Base-by-base conservation (phyloP, 495 filamentous ascomycete genomes). In the Xylaria cubensis region DNA sequence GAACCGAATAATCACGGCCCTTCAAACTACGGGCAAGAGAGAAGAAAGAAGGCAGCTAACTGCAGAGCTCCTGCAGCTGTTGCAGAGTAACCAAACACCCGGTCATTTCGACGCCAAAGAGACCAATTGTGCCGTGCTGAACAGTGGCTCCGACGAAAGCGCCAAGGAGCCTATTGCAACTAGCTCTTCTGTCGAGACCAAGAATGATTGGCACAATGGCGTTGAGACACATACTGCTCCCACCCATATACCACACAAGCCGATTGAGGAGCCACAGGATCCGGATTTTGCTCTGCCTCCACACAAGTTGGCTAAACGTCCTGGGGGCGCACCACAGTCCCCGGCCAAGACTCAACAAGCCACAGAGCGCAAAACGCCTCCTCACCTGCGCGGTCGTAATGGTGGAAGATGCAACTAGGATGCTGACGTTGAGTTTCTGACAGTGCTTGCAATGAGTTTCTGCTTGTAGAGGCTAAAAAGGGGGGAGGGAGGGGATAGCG, bases 351-450 rank as follows among this genome's bases (percentile, higher is more conserved):
- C 19, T 61, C 58, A 61, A 12, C 32, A 21, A 19, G 19, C 34
- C 19, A 39, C n/a, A 10, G 32, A n/a, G 12, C 58, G 58, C n/a
- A 61, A 61, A 12, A 66, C 46, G 1, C 64, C 46, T 29, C 64
- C 64, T 36, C 64, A 66, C 39, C 24, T 66, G 19, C 64, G 64
- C 24, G 64, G 64, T 48, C 39, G 19, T 48, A 4, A 24, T 48
- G 13, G 61, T 9, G 15, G 19, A 51, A 53, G 32, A 66, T 29
- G 64, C 32, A 24, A 19, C 29, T 66, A 51, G 17, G 17, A 46
- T 39, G 12, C 21, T 53, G 26, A 17, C 32, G n/a, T 34, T 7
- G 41, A 48, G 21, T 34, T 64, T 61, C 19, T 64, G 39, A 12
- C 26, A 24, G 2, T 39, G 21, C 10, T 21, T 64, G 26, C 32